Evolutionary conservation across 2,329 filamentous ascomycete species (phyloP).

Genomic region (Fusarium subglutinans): DNA sequence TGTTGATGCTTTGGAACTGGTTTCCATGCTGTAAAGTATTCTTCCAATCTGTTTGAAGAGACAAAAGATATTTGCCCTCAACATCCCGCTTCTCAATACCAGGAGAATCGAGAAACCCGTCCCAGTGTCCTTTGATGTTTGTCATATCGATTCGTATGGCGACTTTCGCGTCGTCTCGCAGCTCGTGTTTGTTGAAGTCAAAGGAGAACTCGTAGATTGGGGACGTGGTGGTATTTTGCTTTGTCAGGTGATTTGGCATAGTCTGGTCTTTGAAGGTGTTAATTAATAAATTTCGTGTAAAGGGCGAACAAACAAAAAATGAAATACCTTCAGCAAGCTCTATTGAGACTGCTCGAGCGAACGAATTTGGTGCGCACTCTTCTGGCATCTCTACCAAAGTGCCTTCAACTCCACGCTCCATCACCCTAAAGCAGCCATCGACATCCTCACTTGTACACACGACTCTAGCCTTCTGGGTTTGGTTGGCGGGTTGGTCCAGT

Average conservation of each 20-base stretch:
- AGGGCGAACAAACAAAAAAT: too few relatives aligned
- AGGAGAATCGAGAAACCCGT: not conserved
- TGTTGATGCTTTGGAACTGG: too few relatives aligned
- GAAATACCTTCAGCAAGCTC: not conserved
- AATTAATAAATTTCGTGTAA: too few relatives aligned
- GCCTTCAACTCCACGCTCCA: conserved; percentile 2
- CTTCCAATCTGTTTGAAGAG: not conserved
- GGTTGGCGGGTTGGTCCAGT: not conserved
- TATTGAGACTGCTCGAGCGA: conserved; percentile 8
- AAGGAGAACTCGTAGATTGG: conserved; percentile 9
- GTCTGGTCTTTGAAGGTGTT: not conserved
- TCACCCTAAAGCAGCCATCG: not conserved
- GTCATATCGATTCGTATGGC: not conserved
- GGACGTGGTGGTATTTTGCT: not conserved
- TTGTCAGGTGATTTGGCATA: not conserved
- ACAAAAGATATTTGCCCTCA: not conserved
- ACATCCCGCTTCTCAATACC: rapidly evolving
- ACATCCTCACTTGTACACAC: not conserved
- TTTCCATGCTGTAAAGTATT: too few relatives aligned
- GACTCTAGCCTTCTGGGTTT: conserved; percentile 3
- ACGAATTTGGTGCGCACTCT: not conserved
- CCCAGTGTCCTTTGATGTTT: not conserved
- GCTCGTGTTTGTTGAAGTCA: not conserved
- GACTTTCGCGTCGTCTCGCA: not conserved
- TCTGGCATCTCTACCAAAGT: conserved; percentile 22